These are phyloP conservation scores for Pharus latifolius DNA, from an alignment of 176 grass and related monocot species.

Conservation along the genomic window DNA sequence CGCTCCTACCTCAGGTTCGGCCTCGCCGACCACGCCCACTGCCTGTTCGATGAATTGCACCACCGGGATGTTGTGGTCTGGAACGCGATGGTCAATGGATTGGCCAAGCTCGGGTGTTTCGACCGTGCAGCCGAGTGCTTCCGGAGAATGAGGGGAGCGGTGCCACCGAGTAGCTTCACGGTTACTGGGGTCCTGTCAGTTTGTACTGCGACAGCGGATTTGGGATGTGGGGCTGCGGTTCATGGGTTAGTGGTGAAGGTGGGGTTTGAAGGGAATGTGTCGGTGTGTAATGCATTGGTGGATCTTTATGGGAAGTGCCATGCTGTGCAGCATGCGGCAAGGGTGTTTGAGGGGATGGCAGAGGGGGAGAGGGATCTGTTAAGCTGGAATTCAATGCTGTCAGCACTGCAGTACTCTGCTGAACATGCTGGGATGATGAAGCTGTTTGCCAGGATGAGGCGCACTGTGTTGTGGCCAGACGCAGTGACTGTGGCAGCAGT, in stretches of 20 bases:
- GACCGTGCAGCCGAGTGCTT: slow-evolving; percentile 31
- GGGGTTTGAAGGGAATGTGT: slow-evolving; percentile 15
- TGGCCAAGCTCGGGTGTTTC: slow-evolving; percentile 44
- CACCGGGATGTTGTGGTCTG: slow-evolving; percentile 41
- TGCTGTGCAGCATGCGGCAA: slow-evolving; percentile 7
- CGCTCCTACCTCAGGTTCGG: slow-evolving; percentile 19
- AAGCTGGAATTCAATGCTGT: slow-evolving; percentile 77
- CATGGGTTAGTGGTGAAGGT: slow-evolving; percentile 41
- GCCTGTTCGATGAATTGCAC: slow-evolving; percentile 46
- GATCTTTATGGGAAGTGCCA: slow-evolving; percentile 72
- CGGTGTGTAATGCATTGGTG: slow-evolving; percentile 38
- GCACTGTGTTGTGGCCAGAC: slow-evolving; percentile 2
- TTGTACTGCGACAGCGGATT: slow-evolving; percentile 30
- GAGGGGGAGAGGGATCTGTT: slow-evolving; percentile 38
- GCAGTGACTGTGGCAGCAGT: slow-evolving; percentile 35
- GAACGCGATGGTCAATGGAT: slow-evolving; percentile 56
- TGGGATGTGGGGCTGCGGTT: slow-evolving; percentile 8
- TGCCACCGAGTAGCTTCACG: slow-evolving; percentile 39
- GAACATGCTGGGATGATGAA: slow-evolving; percentile 23
- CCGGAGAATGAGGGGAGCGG: slow-evolving; percentile 30
- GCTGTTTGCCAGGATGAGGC: slow-evolving; percentile 39
- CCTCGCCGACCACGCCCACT: slow-evolving; percentile 34
- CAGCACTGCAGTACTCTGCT: slow-evolving; percentile 43
- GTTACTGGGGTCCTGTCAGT: slow-evolving; percentile 49
- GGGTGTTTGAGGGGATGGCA: slow-evolving; percentile 39